phyloP scores from a whole-genome alignment of 106 monocot genomes.

The Dendrobium officinale region DNA sequence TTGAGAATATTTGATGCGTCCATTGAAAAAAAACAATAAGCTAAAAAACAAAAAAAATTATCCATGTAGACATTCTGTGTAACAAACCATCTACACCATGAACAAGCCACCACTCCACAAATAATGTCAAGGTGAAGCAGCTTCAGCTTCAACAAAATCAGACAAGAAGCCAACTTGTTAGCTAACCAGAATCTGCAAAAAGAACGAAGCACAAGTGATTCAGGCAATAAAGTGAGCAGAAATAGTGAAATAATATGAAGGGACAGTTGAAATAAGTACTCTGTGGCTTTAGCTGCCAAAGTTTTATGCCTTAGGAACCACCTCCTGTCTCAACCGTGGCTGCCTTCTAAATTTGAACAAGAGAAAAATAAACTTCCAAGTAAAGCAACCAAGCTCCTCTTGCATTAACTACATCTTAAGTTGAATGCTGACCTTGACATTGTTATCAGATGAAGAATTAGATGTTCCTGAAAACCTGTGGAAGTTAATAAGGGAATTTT shows the following conservation, averaged over 20 bases:
- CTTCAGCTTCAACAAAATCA: conserved; percentile 1
- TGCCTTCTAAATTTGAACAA: not conserved
- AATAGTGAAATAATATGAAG: not conserved
- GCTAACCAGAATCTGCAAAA: not conserved
- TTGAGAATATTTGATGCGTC: too few species aligned
- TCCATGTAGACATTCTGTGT: not conserved
- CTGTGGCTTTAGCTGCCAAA: not conserved
- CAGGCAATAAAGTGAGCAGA: not conserved
- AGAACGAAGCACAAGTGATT: too few species aligned
- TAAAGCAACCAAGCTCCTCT: not conserved
- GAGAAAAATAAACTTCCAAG: not conserved
- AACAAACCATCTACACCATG: not conserved
- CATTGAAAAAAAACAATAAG: too few species aligned
- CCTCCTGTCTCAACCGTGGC: not conserved
- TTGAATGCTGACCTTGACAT: conserved; percentile 20
- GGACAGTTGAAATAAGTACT: not conserved
- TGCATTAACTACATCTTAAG: not conserved
- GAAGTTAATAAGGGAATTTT: not conserved
- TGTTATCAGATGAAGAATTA: conserved; percentile 14
- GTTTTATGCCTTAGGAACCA: not conserved
- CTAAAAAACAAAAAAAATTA: not conserved
- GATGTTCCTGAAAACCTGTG: conserved; percentile 32
- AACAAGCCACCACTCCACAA: not conserved
- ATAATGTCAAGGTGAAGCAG: not conserved
- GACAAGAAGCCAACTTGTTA: not conserved